Conservation (phyloP, 257 asterid species). For the Knoxia roxburghii region DNA sequence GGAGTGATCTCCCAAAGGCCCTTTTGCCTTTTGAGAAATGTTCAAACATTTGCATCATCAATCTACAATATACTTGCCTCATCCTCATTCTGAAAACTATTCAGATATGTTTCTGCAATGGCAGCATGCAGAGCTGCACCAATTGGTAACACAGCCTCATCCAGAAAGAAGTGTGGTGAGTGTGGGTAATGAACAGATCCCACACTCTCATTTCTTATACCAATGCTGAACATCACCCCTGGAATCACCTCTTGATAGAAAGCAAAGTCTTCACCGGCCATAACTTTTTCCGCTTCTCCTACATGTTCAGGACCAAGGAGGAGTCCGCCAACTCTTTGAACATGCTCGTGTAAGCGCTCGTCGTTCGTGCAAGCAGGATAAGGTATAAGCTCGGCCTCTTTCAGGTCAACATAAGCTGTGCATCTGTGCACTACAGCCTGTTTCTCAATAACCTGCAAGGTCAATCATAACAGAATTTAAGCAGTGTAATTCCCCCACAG, state of each 20-base stretch:
- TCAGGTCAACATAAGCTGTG: conserved; percentile 46
- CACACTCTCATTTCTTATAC: conserved; percentile 55
- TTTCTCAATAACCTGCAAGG: conserved; percentile 57
- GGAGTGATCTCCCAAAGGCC: no score
- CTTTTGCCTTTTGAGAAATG: no score
- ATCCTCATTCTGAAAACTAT: conserved; percentile 7
- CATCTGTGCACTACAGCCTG: conserved; percentile 67
- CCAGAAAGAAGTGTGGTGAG: conserved; percentile 76
- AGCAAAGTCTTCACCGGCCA: conserved; percentile 89
- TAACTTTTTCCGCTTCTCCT: conserved; percentile 35
- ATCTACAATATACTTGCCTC: no score
- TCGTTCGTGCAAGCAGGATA: conserved; percentile 74
- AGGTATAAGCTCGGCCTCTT: conserved; percentile 40
- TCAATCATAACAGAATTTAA: not conserved
- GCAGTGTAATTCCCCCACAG: not conserved
- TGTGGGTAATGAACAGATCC: conserved; percentile 66
- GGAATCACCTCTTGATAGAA: conserved; percentile 75
- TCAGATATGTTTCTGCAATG: conserved; percentile 35
- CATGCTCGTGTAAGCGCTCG: conserved; percentile 44
- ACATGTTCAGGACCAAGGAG: conserved; percentile 52
- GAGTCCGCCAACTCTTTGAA: conserved; percentile 51
- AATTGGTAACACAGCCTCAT: conserved; percentile 66
- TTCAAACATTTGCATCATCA: no score
- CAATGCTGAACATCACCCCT: conserved; percentile 52
- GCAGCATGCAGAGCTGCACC: conserved; percentile 60